Evolutionary conservation across 169 alveolate genomes (phyloP), one percentile per base, ranked within the genome.

Genomic region (Neospora caninum): DNA sequence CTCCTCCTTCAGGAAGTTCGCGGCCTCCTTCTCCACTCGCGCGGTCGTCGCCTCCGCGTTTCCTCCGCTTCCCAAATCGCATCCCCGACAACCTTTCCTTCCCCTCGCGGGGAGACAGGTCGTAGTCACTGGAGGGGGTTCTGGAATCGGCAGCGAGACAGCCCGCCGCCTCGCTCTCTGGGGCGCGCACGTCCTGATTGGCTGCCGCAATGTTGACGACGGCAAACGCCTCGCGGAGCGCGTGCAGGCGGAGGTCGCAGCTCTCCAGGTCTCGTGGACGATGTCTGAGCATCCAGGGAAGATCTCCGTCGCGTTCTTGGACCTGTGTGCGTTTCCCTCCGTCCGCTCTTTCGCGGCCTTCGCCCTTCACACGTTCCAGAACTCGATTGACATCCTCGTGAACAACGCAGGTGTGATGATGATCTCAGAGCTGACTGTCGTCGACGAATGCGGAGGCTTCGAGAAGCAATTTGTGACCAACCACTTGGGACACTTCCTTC

Each of bases 111-210:
- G 88, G 39, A 41, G 70, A 64, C 49, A 31, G 4, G 84, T 58
- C n/a, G 89, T 84, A 1, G 94, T 91, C 39, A 91, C 94, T 22
- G 98, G 98, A 34, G 95, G 97, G 29, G 95, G 95, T 27, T 89
- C 97, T 25, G 98, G 98, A 10, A 96, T 97, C 36, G 98, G 98
- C 13, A 87, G 93, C 43, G 98, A 96, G 95, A 95, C 97, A 34
- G 97, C 97, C 7, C 94, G 94, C 91, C 95, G 91, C 53, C 92
- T 97, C 45, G 96, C 94, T 49, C 45, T 69, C 67, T 96, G 97
- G 97, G 97, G 97, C 43, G 97, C 97, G 18, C 95, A 96, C 36
- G 97, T 97, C 16, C 93, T 96, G 10, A 53, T 97, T 82, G 96
- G 96, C 39, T 95, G 97, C 78, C 94, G 98, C 80, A 94, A 96